These are phyloP conservation scores for Saccharomycopsis sp. DNA, from an alignment of 805 yeast species.

Conservation along the genomic window DNA sequence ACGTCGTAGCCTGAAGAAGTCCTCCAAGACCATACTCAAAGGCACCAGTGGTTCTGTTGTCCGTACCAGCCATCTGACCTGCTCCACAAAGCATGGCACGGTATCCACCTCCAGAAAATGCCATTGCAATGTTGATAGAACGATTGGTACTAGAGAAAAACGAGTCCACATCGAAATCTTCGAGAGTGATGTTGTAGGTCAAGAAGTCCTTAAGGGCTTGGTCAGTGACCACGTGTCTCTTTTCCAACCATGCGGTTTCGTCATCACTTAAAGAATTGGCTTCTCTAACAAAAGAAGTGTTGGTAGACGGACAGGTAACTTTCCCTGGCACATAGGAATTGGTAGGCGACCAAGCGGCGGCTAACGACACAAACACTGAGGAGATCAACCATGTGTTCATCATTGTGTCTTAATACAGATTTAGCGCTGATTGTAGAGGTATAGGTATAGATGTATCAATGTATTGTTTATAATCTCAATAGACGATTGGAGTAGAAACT, in stretches of 20 bases:
- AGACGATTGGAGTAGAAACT: no score
- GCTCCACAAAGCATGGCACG: conserved; percentile 86
- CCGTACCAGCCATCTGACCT: conserved; percentile 74
- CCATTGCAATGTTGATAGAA: conserved; percentile 44
- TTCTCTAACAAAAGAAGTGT: conserved; percentile 36
- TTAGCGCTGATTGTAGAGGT: no score
- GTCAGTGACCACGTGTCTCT: conserved; percentile 40
- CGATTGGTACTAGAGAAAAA: conserved; percentile 19
- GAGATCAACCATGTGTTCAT: not conserved
- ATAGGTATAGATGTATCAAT: no score
- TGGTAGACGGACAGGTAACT: conserved; percentile 45
- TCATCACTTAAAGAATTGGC: conserved; percentile 40
- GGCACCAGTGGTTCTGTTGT: conserved; percentile 56
- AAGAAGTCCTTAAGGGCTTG: conserved; percentile 41
- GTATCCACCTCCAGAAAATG: conserved; percentile 85
- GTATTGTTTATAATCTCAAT: no score
- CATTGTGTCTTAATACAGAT: no score
- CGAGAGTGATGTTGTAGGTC: conserved; percentile 23
- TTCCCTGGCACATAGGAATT: conserved; percentile 57
- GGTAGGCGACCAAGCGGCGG: conserved; percentile 45
- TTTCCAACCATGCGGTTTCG: conserved; percentile 48
- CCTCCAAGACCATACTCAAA: conserved; percentile 63
- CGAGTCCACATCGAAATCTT: conserved; percentile 10
- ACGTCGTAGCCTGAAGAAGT: conserved; percentile 60
- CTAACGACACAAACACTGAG: not conserved